Evolutionary conservation across 2,329 filamentous ascomycete species (phyloP).

Genomic region (Dothideomycetes sp.): DNA sequence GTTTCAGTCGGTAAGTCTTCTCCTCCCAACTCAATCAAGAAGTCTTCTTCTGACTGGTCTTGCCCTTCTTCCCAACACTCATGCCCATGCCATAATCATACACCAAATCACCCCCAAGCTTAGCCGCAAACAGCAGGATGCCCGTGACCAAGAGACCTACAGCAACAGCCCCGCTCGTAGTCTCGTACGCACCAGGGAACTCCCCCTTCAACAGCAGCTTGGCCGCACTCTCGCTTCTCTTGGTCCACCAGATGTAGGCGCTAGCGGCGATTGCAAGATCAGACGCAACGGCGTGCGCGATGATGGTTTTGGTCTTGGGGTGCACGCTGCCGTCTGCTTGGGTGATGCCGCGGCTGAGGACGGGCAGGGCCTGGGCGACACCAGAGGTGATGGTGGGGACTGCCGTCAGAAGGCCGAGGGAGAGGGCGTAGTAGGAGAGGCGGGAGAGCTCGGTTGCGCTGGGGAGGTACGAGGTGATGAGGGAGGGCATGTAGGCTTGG

Average conservation of each 20-base stretch:
- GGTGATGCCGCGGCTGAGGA: constrained; percentile 32
- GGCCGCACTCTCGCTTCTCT: constrained; percentile 16
- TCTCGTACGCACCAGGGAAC: constrained; percentile 22
- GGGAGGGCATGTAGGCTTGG: constrained; percentile 19
- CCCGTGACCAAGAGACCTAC: too few relatives aligned
- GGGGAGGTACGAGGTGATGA: constrained; percentile 20
- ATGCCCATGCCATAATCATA: constrained; percentile 37
- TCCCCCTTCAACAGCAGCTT: constrained; percentile 15
- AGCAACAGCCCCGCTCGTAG: constrained; percentile 23
- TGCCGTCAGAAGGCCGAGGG: constrained; percentile 25
- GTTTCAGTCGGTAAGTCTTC: too few relatives aligned
- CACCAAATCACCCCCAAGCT: constrained; percentile 32
- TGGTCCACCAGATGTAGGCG: constrained; percentile 34
- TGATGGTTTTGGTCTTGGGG: constrained; percentile 29
- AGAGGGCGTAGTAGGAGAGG: constrained; percentile 33
- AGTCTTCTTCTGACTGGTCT: constrained; percentile 13
- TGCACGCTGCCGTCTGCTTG: constrained; percentile 24
- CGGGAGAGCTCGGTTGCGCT: constrained; percentile 26
- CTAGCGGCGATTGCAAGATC: constrained; percentile 28
- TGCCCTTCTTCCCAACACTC: constrained; percentile 15
- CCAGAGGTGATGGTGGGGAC: constrained; percentile 23
- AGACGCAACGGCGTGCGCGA: constrained; percentile 31
- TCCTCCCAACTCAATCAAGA: too few relatives aligned
- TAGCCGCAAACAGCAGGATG: constrained; percentile 29
- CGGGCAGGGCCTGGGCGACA: constrained; percentile 26